These are phyloP conservation scores for Cystobasidiaceae sp. DNA, from an alignment of 1,284 basidiomycete genomes.

Conservation along the genomic window DNA sequence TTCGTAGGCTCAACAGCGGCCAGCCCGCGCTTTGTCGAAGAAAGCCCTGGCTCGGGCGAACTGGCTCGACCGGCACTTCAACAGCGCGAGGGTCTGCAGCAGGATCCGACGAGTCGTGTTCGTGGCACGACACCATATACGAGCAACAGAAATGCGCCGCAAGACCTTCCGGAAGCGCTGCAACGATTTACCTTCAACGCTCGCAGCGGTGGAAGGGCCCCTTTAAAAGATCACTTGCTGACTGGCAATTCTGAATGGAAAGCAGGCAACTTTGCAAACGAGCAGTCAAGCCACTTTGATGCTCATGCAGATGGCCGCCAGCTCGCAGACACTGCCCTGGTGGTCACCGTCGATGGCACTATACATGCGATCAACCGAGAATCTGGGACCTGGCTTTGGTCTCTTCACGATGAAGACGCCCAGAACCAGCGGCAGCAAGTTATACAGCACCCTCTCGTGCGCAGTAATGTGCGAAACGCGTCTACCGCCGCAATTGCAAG, in stretches of 20 bases:
- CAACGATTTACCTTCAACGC: constrained; percentile 22
- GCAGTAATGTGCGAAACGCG: constrained; percentile 57
- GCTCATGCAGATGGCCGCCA: constrained; percentile 36
- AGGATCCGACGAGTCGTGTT: too few relatives aligned
- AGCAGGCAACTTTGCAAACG: too few relatives aligned
- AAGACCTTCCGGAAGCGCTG: constrained; percentile 7
- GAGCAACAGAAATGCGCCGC: neutral
- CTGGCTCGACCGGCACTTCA: neutral
- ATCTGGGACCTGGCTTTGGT: constrained; percentile 71
- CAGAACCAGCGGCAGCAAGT: constrained; percentile 29
- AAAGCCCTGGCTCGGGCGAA: neutral
- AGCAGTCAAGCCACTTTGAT: too few relatives aligned
- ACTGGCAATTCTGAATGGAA: too few relatives aligned
- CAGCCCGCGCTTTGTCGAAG: neutral
- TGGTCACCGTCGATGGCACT: constrained; percentile 83
- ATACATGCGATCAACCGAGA: constrained; percentile 79
- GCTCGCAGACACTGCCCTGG: constrained; percentile 68
- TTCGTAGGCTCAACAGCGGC: too few relatives aligned
- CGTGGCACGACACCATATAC: too few relatives aligned
- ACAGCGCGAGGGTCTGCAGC: too few relatives aligned
- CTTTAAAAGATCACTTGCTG: too few relatives aligned
- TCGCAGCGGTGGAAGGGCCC: too few relatives aligned
- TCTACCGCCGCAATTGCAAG: constrained; percentile 62
- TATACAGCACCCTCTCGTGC: constrained; percentile 20
- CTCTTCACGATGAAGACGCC: constrained; percentile 60